These are phyloP conservation scores for Ceratocystis lukuohia DNA, from an alignment of 2,329 filamentous ascomycete genomes.

Conservation along the genomic window DNA sequence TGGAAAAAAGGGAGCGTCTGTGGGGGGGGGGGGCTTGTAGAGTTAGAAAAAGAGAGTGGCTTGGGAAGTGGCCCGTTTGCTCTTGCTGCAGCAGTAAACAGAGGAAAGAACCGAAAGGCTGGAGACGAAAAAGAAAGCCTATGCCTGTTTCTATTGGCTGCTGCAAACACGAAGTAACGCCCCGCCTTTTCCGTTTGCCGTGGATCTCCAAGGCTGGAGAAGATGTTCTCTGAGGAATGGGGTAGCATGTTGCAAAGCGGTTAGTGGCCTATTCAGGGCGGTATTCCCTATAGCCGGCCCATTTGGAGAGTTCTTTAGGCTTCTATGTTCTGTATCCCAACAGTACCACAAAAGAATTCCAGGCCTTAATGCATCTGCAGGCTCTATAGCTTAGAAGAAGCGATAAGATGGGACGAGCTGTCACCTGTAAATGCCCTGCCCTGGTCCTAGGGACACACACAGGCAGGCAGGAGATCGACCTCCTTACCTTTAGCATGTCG, in stretches of 20 bases:
- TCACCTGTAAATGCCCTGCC: background rate
- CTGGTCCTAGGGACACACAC: background rate
- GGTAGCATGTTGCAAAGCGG: background rate
- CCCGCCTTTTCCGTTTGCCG: background rate
- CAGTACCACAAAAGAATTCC: background rate
- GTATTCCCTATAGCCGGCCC: background rate
- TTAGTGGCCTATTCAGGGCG: background rate
- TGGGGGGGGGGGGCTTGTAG: too few species aligned
- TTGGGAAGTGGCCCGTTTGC: background rate
- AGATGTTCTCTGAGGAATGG: background rate
- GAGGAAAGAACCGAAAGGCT: background rate
- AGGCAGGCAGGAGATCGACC: background rate
- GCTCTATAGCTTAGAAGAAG: background rate
- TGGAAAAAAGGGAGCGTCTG: constrained; percentile 3
- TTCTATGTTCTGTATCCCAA: background rate
- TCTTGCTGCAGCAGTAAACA: background rate
- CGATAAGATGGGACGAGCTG: background rate
- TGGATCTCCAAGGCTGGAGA: background rate
- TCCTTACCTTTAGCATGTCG: background rate
- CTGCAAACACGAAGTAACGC: background rate
- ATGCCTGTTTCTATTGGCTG: background rate
- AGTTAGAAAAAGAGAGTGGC: background rate
- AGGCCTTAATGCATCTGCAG: background rate
- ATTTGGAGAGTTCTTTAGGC: background rate
- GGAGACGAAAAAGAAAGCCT: background rate